A percentile compares a stretch with the other conserved stretches of the same genome.
Evolutionary conservation across 2,329 filamentous ascomycete species (phyloP).

Genomic region (Huntiella savannae): DNA sequence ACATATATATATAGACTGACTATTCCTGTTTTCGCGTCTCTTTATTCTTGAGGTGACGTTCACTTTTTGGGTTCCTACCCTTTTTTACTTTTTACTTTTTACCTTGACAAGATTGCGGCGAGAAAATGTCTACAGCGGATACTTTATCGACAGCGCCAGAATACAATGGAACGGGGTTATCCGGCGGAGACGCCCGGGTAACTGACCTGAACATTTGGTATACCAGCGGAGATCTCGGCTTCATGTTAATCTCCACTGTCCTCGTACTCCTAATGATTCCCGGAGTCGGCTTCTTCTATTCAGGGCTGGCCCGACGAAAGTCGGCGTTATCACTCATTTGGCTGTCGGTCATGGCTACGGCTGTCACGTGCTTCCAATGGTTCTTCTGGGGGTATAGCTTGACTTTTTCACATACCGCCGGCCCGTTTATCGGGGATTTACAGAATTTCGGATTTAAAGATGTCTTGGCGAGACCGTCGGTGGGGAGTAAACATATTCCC

Average conservation of each 20-base stretch:
- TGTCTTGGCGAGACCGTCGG: slow-evolving; percentile 56
- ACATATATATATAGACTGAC: too few species aligned
- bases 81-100: not conserved
- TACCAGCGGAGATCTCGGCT: slow-evolving; percentile 60
- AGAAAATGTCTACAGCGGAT: not conserved
- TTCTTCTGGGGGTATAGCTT: slow-evolving; percentile 85
- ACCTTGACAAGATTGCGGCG: not conserved
- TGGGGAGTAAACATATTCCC: slow-evolving; percentile 54
- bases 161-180: slow-evolving; percentile 45
- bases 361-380: slow-evolving; percentile 78
- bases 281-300: slow-evolving; percentile 84
- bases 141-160: too few species aligned
- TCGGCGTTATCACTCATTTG: slow-evolving; percentile 78
- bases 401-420: slow-evolving; percentile 60
- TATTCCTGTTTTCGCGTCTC: too few species aligned
- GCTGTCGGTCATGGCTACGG: slow-evolving; percentile 74
- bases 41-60: too few species aligned
- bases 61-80: too few species aligned
- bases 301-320: slow-evolving; percentile 71
- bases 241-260: slow-evolving; percentile 65
- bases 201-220: slow-evolving; percentile 65
- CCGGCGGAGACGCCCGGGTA: slow-evolving; percentile 47
- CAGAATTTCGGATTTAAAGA: slow-evolving; percentile 61
- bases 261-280: slow-evolving; percentile 85
- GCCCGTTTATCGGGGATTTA: slow-evolving; percentile 58